phyloP scores from a whole-genome alignment of 768 basidiomycete genomes.

The Auricularia sp. region DNA sequence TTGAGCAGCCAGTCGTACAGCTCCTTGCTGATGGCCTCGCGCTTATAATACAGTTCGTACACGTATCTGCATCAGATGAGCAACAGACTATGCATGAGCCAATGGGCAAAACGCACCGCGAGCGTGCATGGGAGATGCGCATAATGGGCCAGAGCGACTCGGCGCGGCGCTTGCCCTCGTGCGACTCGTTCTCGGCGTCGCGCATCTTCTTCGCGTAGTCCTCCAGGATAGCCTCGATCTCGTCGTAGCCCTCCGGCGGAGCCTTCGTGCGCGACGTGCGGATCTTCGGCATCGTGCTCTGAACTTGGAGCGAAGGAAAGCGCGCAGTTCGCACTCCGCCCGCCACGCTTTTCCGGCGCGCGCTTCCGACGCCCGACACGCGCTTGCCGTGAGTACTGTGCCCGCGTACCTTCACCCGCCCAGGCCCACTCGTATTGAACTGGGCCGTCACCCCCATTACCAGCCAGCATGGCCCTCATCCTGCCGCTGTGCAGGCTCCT shows the following conservation, averaged over 20 bases:
- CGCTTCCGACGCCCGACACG: background rate
- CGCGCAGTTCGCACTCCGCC: background rate
- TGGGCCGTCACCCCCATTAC: background rate
- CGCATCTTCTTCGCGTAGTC: constrained; percentile 99
- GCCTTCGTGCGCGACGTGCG: constrained; percentile 85
- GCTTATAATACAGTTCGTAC: constrained; percentile 97
- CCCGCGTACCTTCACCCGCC: background rate
- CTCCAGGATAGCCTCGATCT: constrained; percentile 86
- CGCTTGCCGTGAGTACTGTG: background rate
- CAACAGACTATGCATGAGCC: too few relatives aligned
- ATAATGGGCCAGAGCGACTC: constrained; percentile 96
- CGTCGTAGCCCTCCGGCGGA: constrained; percentile 93
- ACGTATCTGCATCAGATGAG: constrained; percentile 43
- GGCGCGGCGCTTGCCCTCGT: constrained; percentile 94
- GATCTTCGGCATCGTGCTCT: constrained; percentile 76
- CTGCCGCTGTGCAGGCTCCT: constrained; percentile 54
- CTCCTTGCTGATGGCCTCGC: constrained; percentile 86
- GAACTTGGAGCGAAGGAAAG: background rate
- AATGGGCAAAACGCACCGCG: constrained; percentile 30
- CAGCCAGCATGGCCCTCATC: constrained; percentile 51
- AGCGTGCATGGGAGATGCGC: constrained; percentile 93
- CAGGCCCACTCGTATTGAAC: background rate
- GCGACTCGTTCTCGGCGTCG: constrained; percentile 96
- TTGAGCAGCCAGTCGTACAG: constrained; percentile 97
- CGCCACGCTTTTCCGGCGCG: background rate